Conservation (phyloP, 495 filamentous ascomycete genomes). For the Monascus purpureus region DNA sequence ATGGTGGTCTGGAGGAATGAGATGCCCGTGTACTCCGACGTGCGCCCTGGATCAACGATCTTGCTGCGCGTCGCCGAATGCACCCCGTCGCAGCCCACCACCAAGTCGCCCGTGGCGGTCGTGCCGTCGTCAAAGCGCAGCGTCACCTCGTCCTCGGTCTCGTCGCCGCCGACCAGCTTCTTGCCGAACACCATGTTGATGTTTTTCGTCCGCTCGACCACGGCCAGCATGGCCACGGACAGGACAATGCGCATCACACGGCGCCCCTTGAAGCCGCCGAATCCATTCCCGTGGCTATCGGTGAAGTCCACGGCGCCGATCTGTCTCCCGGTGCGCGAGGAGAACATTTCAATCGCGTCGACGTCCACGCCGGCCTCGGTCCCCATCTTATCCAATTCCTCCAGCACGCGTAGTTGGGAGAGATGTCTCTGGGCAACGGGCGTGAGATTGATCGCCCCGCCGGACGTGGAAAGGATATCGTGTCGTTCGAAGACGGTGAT, state of each 20-base stretch:
- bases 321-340: slow-evolving; percentile 32
- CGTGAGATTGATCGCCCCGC: slow-evolving; percentile 49
- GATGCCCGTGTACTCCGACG: slow-evolving; percentile 40
- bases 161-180: slow-evolving; percentile 24
- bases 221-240: slow-evolving; percentile 29
- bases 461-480: slow-evolving; percentile 39
- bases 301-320: slow-evolving; percentile 32
- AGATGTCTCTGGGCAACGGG: slow-evolving; percentile 46
- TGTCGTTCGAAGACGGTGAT: slow-evolving; percentile 46
- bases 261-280: slow-evolving; percentile 30
- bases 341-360: slow-evolving; percentile 38
- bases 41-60: slow-evolving; percentile 36
- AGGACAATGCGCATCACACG: slow-evolving; percentile 35
- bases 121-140: slow-evolving; percentile 38
- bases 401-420: slow-evolving; percentile 38
- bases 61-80: slow-evolving; percentile 39
- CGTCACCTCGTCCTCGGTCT: slow-evolving; percentile 24
- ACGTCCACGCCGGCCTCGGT: slow-evolving; percentile 31
- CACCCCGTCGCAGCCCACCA: slow-evolving; percentile 52
- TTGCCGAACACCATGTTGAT: slow-evolving; percentile 27
- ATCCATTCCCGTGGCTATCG: slow-evolving; percentile 22
- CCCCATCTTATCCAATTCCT: slow-evolving; percentile 28
- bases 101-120: slow-evolving; percentile 32
- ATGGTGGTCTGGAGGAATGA: slow-evolving; percentile 40
- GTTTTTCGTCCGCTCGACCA: slow-evolving; percentile 24